Conservation (phyloP, 2,329 filamentous ascomycete species). For the Gnomoniopsis smithogilvyi region DNA sequence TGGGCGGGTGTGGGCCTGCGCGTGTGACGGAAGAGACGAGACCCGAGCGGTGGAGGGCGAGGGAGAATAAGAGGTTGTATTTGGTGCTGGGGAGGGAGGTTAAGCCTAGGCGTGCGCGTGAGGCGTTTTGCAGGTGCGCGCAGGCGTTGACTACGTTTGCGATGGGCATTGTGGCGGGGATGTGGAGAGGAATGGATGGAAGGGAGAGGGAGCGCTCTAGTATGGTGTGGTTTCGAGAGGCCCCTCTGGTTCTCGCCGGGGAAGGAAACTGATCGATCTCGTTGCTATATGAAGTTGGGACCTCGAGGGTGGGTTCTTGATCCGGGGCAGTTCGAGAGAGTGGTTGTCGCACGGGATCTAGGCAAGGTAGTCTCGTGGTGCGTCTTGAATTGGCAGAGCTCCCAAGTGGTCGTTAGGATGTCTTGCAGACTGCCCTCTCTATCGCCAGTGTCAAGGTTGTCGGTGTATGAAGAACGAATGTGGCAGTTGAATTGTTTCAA, state of each 20-base stretch:
- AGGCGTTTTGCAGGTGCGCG: constrained; percentile 88
- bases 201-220: constrained; percentile 7
- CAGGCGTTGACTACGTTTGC: constrained; percentile 75
- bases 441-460: neutral
- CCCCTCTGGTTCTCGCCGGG: neutral
- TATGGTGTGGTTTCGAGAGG: neutral
- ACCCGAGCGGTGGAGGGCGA: constrained; percentile 78
- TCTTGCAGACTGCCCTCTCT: neutral
- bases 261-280: too few relatives aligned
- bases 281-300: too few relatives aligned
- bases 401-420: neutral
- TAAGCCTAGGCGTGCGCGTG: constrained; percentile 75
- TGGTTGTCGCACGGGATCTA: neutral
- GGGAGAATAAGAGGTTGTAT: constrained; percentile 71
- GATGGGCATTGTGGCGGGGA: constrained; percentile 43
- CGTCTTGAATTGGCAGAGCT: neutral
- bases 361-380: neutral
- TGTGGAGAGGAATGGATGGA: neutral
- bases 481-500: neutral
- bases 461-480: neutral
- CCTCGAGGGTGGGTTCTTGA: neutral
- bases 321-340: neutral
- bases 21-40: constrained; percentile 80
- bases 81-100: constrained; percentile 81
- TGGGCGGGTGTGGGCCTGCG: constrained; percentile 54